Conservation (phyloP, 768 basidiomycete genomes). For the Lactarius trivialis region DNA sequence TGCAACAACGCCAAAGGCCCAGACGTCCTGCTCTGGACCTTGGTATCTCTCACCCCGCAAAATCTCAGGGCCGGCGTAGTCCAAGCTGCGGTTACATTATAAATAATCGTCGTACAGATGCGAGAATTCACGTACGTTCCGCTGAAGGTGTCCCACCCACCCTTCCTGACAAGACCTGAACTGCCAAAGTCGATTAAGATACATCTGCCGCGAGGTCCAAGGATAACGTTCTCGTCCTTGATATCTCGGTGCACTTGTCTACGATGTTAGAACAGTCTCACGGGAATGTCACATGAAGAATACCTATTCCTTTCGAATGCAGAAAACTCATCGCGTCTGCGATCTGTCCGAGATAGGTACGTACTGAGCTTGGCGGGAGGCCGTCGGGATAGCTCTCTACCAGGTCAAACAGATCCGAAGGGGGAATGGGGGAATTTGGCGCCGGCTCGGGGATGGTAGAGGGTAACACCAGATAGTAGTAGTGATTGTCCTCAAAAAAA, state of each 20-base stretch:
- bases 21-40: slow-evolving; percentile 96
- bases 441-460: slow-evolving; percentile 56
- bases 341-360: slow-evolving; percentile 88
- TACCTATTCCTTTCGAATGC: slow-evolving; percentile 87
- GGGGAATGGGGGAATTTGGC: slow-evolving; percentile 47
- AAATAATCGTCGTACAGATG: slow-evolving; percentile 18
- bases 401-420: slow-evolving; percentile 88
- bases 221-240: slow-evolving; percentile 94
- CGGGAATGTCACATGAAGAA: slow-evolving; percentile 1
- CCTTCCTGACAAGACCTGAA: slow-evolving; percentile 75
- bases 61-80: slow-evolving; percentile 97
- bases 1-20: slow-evolving; percentile 96
- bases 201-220: slow-evolving; percentile 73
- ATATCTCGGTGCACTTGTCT: slow-evolving; percentile 85
- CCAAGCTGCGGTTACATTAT: slow-evolving; percentile 45
- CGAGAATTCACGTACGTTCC: slow-evolving; percentile 63
- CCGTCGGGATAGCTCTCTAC: slow-evolving; percentile 88
- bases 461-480: slow-evolving; percentile 91
- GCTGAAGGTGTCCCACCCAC: slow-evolving; percentile 85
- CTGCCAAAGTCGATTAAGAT: slow-evolving; percentile 97
- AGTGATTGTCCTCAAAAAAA: slow-evolving; percentile 95
- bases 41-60: slow-evolving; percentile 89
- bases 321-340: slow-evolving; percentile 87
- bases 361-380: slow-evolving; percentile 62
- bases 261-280: slow-evolving; percentile 7